These are phyloP conservation scores for Biancaea sappan DNA, from an alignment of 306 rosid genomes.

Conservation along the genomic window DNA sequence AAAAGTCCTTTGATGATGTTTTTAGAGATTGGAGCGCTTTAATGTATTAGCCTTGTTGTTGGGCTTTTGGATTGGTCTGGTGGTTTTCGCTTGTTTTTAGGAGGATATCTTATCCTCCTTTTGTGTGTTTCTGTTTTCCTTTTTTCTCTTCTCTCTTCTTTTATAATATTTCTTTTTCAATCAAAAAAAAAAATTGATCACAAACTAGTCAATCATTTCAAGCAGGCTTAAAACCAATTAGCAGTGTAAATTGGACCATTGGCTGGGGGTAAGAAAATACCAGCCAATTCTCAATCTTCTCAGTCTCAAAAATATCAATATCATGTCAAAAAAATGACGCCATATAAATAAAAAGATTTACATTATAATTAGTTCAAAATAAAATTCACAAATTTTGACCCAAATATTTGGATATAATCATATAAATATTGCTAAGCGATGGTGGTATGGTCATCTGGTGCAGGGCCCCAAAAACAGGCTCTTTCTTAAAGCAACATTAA, in stretches of 20 bases:
- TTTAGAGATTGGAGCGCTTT: no score
- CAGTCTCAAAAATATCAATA: background rate
- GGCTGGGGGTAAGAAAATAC: background rate
- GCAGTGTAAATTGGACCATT: background rate
- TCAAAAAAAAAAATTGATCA: no score
- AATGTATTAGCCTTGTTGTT: no score
- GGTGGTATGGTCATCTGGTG: background rate
- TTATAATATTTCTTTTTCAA: no score
- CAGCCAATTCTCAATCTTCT: no score
- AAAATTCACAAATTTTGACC: background rate
- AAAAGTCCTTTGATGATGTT: no score
- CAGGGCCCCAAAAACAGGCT: background rate
- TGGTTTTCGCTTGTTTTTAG: no score
- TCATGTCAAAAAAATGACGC: background rate
- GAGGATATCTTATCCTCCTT: no score
- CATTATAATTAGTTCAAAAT: background rate
- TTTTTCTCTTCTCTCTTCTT: no score
- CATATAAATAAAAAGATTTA: no score
- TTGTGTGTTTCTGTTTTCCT: no score
- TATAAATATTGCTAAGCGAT: conserved; percentile 1
- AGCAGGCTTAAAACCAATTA: background rate
- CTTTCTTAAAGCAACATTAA: background rate
- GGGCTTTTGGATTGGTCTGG: no score
- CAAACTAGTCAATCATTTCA: background rate
- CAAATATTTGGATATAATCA: conserved; percentile 11